Evolutionary conservation across 768 basidiomycete species (phyloP), one percentile per base, ranked within the genome.

Genomic region (Coprinopsis sp.): DNA sequence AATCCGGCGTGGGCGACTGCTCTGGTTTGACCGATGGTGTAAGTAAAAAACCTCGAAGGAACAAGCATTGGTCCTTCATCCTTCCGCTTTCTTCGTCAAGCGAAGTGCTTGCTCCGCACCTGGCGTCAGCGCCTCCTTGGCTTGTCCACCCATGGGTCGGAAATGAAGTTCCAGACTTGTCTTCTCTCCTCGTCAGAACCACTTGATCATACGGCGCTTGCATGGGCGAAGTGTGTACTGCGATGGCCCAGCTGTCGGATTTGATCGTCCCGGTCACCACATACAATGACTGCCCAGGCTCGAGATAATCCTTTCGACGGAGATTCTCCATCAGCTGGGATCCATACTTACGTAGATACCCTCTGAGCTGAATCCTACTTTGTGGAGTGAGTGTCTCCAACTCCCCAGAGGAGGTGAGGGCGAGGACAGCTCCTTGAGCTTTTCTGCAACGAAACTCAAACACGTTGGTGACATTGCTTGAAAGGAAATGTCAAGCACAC

Each of bases 41-140:
- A 10, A 39, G 11, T 24, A 39, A 25, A 19, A 21, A 39, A 11
- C 38, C 38, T 10, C 38, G 38, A 21, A 21, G 38, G 16, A 39
- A 39, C 38, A 39, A 16, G 16, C 38, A 39, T 19, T 39, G 38
- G 38, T 39, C 38, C 13, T 39, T 39, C 6, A 16, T 19, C 34
- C 7, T 39, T 19, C 16, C 8, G 5, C 12, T 16, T 13, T 24
- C 38, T 8, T 24, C 38, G 16, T 23, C 22, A 25, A 21, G 5
- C 8, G 22, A 19, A 22, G 23, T 39, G 23, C 38, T 39, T 18
- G 7, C 7, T 36, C 34, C 34, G 8, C 22, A 23, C 22, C 38
- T 8, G 22, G 18, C 38, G 6, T 39, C 38, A 11, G 38, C 23
- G 22, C 21, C 25, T 5, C 23, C 38, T 24, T 8, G 13, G 18